Base-by-base conservation (phyloP, 495 filamentous ascomycete genomes). In the Terfezia claveryi region DNA sequence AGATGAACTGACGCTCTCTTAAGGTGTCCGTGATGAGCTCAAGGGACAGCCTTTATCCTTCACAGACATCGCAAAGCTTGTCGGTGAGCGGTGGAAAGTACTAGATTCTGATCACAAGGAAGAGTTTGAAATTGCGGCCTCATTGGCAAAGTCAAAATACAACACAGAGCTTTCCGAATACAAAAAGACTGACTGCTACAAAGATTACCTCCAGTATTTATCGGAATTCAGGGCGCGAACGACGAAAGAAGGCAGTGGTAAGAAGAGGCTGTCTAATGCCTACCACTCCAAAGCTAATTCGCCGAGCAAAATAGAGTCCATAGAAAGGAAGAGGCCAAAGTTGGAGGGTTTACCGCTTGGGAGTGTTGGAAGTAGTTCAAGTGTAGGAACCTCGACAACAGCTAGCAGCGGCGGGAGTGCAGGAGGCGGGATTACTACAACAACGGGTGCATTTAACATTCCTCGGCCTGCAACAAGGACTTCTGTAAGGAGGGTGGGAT, bases 11-110 rank as follows among this genome's bases (percentile, higher is more conserved):
- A 65, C 17, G 9, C 27, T 16, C 10, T 51, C 17, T 55, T 5
- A 58, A 84, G 81, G 82, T 63, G 79, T 85, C 67, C 74, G 83
- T 55, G 83, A 87, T 55, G 75, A 79, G 38, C 68, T 87, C 23
- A 84, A 81, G 61, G 80, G 77, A 7, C 78, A 80, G 52, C 80
- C 81, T 55, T 61, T 86, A 50, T 81, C 79, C 8, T 87, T 87
- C 65, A 83, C 83, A 9, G 83, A 85, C 55, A 87, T 87, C 57
- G 83, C 83, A 11, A 87, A 87, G 64, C 71, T 82, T 6, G 83
- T 87, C 3, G 83, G 83, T 14, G 83, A 86, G 62, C 74, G 80
- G 58, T 87, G 83, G 83, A 84, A 87, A 62, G 76, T 75, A 49
- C 68, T 87, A 6, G 68, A 72, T 10, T 70, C 78, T 2, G 67